Percentiles rank a stretch among this genome's conserved stretches.
These are phyloP conservation scores for Penicillium flavigenum DNA, from an alignment of 495 filamentous ascomycete genomes.

Conservation along the genomic window DNA sequence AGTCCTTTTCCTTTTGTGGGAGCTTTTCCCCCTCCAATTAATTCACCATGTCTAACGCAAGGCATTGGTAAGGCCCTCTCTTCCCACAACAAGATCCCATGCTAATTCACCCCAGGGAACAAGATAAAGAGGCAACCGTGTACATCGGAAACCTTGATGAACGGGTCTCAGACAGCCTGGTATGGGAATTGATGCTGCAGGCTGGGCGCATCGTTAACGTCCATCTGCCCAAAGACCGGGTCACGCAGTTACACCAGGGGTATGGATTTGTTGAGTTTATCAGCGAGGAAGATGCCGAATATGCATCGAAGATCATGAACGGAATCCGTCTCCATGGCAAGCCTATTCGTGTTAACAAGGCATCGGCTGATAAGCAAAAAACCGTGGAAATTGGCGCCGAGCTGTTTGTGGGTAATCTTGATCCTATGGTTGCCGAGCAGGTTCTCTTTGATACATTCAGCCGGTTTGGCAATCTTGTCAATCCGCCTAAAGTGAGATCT, in stretches of 20 bases:
- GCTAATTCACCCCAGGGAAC: conserved; percentile 65
- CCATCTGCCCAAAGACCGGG: conserved; percentile 94
- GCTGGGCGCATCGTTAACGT: conserved; percentile 95
- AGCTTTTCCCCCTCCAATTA: not conserved
- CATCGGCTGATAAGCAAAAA: conserved; percentile 94
- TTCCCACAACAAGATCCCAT: not conserved
- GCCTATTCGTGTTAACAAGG: conserved; percentile 96
- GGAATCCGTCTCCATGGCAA: conserved; percentile 90
- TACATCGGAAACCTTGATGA: conserved; percentile 99
- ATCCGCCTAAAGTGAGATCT: conserved; percentile 68
- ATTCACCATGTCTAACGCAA: conserved; percentile 63
- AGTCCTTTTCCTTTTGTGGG: not conserved
- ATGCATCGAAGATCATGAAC: conserved; percentile 96
- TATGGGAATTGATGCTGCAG: conserved; percentile 98
- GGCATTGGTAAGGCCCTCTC: conserved; percentile 67
- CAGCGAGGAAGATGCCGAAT: conserved; percentile 93
- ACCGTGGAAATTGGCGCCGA: conserved; percentile 94
- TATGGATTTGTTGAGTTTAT: conserved; percentile 99
- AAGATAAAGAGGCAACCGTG: conserved; percentile 97
- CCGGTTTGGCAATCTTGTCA: conserved; percentile 83
- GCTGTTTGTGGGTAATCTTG: conserved; percentile 94
- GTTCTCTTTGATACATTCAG: conserved; percentile 96
- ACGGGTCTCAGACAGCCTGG: conserved; percentile 81
- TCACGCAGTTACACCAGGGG: conserved; percentile 93
- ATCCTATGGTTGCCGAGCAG: conserved; percentile 93